Evolutionary conservation across 225 moss, liverwort and hornwort species (phyloP), one percentile per base, ranked within the genome.

Genomic region (Bryum argenteum): DNA sequence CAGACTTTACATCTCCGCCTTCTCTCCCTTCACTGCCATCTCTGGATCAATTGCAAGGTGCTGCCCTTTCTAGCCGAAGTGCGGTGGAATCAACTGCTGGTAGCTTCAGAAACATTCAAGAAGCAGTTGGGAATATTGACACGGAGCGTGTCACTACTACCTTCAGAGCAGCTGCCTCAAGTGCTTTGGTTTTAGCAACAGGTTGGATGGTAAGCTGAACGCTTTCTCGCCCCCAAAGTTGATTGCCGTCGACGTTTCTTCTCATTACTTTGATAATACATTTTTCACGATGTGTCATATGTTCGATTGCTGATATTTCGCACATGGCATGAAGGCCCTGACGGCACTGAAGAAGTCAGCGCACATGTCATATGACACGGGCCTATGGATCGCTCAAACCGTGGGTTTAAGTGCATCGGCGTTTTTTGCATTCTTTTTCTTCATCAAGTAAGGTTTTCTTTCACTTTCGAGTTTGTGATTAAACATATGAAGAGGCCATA

Each of bases 181-280:
- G 91, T 77, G 83, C 85, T 67, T 58, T 89, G 58, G 80, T 84
- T 37, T 76, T 93, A 73, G 79, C 75, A 71, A 59, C 81, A 56
- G 82, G 88, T 68, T 91, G 89, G 88, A 77, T 86, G 77, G 91
- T 93, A 72, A 65, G 89, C 69, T 67, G 37, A 70, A 65, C 58
- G 18, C 55, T 26, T 21, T 75, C n/a, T 60, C 48, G 68, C 63
- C 54, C 33, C 14, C 48, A 17, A 17, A 60, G 28, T 26, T 68
- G 24, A 54, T 65, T 39, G 26, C 6, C 18, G 57, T 19, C n/a
- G 54, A 59, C 21, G 19, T 33, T 67, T 76, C 43, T 75, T 67
- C 63, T 58, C 11, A 42, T 66, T 61, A 38, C 57, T 58, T 63
- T 28, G 11, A 70, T 5, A 38, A 26, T 19, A 50, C 37, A 10